Base-by-base conservation (phyloP, 2,329 filamentous ascomycete genomes). In the Aspergillus clavatus region DNA sequence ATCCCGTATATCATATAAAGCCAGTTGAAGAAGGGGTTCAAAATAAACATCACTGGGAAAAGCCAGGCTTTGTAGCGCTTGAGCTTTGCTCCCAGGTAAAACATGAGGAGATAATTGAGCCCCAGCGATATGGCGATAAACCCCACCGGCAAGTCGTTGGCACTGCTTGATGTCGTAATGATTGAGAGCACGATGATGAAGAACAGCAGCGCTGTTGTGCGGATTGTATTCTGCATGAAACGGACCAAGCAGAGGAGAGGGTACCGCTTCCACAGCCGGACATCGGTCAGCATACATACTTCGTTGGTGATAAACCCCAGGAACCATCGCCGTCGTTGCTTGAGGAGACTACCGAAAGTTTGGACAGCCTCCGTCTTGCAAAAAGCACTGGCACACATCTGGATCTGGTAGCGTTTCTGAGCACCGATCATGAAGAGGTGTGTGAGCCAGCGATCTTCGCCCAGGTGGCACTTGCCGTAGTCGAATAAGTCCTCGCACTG, bases 371-470 rank as follows among this genome's bases (percentile, higher is more conserved):
- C 91, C 0, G 93, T 97, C 71, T 97, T 97, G 79, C 93, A 97
- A 66, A 97, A 97, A 6, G 91, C 93, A 43, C 89, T 91, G 1
- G 90, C 95, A 68, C 93, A 96, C 84, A 97, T 91, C 69, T 95
- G 89, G 51, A 97, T 96, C 69, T 97, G 93, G 67, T 95, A 94
- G 31, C 87, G 80, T 66, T 94, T 83, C 72, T 89, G 88, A 36
- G 91, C 90, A 19, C 89, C 90, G 60, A 97, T 93, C 93, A 98
- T 98, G 76, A 98, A 96, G 47, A 98, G 78, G 73, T 98, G 93
- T 1, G 91, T 98, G 45, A 97, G 78, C 90, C 91, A 97, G 52
- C 91, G 80, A 69, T 98, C 93, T 68, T 97, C 93, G 29, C 93
- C 93, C 35, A 97, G 71, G 70, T 97, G 90, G 59, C 87, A 90